A percentile compares a stretch with the other conserved stretches of the same genome.
phyloP scores from a whole-genome alignment of 345 rosid species.

The Acer yangbiense region DNA sequence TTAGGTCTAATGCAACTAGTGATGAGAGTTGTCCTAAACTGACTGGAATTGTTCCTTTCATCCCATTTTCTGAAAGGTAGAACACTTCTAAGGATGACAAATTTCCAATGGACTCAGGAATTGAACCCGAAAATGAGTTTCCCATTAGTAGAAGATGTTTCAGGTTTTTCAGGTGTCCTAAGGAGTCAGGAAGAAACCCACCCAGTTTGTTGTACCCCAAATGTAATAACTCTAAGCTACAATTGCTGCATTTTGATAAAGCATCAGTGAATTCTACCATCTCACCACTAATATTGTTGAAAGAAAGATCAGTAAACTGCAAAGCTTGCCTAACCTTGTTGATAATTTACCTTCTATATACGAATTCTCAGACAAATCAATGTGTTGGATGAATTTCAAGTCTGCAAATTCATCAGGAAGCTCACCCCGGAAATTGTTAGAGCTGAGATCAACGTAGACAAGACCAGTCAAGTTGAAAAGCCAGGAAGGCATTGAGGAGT shows the following conservation, averaged over 20 bases:
- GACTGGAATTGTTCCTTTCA: constrained; percentile 26
- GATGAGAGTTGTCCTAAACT: constrained; percentile 22
- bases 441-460: constrained; percentile 22
- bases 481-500: constrained; percentile 26
- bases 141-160: background rate
- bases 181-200: constrained; percentile 15
- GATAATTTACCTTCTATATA: no score
- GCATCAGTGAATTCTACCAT: constrained; percentile 1
- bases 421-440: constrained; percentile 12
- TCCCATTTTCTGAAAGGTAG: constrained; percentile 9
- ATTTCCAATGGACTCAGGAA: constrained; percentile 25
- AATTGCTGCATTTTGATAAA: constrained; percentile 20
- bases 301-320: constrained; percentile 22
- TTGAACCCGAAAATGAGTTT: constrained; percentile 20
- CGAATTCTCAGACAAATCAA: constrained; percentile 17
- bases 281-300: constrained; percentile 13
- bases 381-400: background rate
- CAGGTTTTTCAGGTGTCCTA: constrained; percentile 10
- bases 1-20: background rate
- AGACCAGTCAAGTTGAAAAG: constrained; percentile 21
- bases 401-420: constrained; percentile 6
- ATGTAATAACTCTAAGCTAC: constrained; percentile 21
- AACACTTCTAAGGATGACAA: constrained; percentile 19
- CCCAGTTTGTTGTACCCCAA: constrained; percentile 21
- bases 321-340: constrained; percentile 6